These are phyloP conservation scores for Tulasnella calospora DNA, from an alignment of 768 basidiomycete species.

Conservation along the genomic window DNA sequence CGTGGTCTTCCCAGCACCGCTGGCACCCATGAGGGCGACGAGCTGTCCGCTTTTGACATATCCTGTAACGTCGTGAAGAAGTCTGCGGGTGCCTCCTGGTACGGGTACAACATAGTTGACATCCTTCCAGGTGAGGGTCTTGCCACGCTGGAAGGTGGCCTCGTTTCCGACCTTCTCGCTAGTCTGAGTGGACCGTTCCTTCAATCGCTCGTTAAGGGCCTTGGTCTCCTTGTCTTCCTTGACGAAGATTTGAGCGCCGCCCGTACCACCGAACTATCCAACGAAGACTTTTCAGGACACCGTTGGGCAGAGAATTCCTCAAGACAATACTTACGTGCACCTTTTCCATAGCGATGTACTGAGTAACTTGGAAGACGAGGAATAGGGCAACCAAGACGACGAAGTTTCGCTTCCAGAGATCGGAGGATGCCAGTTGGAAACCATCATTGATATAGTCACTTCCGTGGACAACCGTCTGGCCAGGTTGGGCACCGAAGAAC, in stretches of 20 bases:
- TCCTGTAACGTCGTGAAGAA: conserved; percentile 37
- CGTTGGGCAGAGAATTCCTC: conserved; percentile 35
- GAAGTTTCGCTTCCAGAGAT: conserved; percentile 47
- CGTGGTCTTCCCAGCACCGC: conserved; percentile 43
- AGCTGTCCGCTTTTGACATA: conserved; percentile 41
- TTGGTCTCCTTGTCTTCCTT: conserved; percentile 43
- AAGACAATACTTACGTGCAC: conserved; percentile 47
- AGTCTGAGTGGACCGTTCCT: conserved; percentile 32
- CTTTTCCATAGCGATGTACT: conserved; percentile 62
- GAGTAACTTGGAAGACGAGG: conserved; percentile 61
- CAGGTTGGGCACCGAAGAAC: conserved; percentile 26
- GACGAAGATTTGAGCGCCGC: conserved; percentile 41
- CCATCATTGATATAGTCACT: conserved; percentile 60
- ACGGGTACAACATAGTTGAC: conserved; percentile 32
- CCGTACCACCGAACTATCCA: conserved; percentile 47
- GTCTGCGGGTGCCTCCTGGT: conserved; percentile 25
- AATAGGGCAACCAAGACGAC: conserved; percentile 68
- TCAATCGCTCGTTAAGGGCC: conserved; percentile 41
- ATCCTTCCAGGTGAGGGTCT: conserved; percentile 48
- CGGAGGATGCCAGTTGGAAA: conserved; percentile 34
- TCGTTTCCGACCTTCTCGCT: conserved; percentile 32
- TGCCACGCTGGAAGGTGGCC: conserved; percentile 32
- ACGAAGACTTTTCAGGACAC: conserved; percentile 40
- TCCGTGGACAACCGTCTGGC: conserved; percentile 40
- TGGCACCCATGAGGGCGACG: conserved; percentile 45